Conservation (phyloP, 345 rosid genomes). For the Gossypium ekmanianum region DNA sequence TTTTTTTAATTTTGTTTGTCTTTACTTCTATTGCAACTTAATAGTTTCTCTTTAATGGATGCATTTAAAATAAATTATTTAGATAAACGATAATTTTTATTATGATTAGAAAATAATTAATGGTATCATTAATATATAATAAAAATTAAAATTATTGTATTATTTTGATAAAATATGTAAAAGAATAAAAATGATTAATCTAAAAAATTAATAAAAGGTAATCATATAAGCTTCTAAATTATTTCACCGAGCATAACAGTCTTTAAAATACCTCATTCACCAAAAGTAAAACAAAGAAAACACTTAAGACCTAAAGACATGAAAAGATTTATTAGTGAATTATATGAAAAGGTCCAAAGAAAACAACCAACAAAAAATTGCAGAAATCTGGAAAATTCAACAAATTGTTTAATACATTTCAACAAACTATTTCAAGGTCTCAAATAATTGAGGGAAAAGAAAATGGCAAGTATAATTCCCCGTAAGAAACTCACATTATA, state of each 20-base stretch:
- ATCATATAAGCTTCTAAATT: too few relatives aligned
- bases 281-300: neutral
- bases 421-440: neutral
- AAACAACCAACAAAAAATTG: neutral
- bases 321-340: neutral
- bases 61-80: neutral
- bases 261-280: too few relatives aligned
- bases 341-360: neutral
- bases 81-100: too few relatives aligned
- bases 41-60: neutral
- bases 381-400: neutral
- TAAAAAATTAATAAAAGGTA: too few relatives aligned
- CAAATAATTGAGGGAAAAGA: neutral
- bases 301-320: neutral
- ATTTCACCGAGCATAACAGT: too few relatives aligned
- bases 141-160: too few relatives aligned
- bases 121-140: too few relatives aligned
- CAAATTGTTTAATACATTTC: neutral
- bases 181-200: too few relatives aligned
- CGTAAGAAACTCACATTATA: constrained; percentile 22
- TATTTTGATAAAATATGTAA: too few relatives aligned
- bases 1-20: neutral
- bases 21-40: neutral
- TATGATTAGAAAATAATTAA: too few relatives aligned
- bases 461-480: neutral